These are phyloP conservation scores for Anethum foeniculum DNA, from an alignment of 140 eudicot genomes.

Conservation along the genomic window DNA sequence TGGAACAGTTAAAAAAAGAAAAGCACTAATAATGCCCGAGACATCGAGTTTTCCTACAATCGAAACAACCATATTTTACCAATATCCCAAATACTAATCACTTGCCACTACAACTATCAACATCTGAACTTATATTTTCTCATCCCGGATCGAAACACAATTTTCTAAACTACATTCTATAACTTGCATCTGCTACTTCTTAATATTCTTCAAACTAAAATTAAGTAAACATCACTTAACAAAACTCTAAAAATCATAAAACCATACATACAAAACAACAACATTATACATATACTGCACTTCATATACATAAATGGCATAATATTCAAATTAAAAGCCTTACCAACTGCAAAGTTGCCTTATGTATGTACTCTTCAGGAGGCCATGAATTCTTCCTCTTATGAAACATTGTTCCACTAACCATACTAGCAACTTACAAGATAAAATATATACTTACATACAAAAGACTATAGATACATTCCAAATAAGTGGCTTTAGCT, in stretches of 20 bases:
- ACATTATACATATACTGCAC: background rate
- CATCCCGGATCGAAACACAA: background rate
- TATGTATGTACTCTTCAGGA: slow-evolving; percentile 69
- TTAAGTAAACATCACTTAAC: background rate
- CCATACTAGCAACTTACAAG: slow-evolving; percentile 33
- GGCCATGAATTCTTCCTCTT: slow-evolving; percentile 85
- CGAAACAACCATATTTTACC: background rate
- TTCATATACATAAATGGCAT: background rate
- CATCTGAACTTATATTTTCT: background rate
- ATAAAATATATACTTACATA: background rate
- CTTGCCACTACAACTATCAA: background rate
- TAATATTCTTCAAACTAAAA: background rate
- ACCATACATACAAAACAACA: background rate
- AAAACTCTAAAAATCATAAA: background rate
- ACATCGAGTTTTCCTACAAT: background rate
- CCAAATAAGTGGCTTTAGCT: background rate
- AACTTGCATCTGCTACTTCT: background rate
- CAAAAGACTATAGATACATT: background rate
- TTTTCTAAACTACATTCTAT: background rate
- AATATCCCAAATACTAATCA: background rate
- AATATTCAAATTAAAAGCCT: slow-evolving; percentile 8
- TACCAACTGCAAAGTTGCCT: slow-evolving; percentile 71
- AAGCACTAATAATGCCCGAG: background rate
- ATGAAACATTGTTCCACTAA: slow-evolving; percentile 67
- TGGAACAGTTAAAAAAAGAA: background rate